A percentile compares a stretch with the other conserved stretches of the same genome.
phyloP scores from a whole-genome alignment of 1,284 basidiomycete genomes.

The Tilletiopsis washingtonensis region DNA sequence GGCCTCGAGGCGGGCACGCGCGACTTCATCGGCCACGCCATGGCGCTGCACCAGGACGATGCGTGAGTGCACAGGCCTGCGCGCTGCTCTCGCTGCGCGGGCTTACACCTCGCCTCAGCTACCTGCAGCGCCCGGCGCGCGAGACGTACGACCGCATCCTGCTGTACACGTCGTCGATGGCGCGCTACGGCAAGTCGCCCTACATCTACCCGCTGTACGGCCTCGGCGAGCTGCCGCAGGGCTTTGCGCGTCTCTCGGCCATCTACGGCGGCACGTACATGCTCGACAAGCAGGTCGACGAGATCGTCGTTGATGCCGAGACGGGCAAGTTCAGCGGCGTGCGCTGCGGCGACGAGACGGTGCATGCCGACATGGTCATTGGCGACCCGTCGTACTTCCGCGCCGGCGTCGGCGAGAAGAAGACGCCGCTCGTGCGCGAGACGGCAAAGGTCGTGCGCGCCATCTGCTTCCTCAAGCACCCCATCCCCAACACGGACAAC shows the following conservation, averaged over 20 bases:
- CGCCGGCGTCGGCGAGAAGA: slow-evolving; percentile 58
- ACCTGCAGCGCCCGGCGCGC: slow-evolving; percentile 83
- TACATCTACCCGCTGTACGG: slow-evolving; percentile 99
- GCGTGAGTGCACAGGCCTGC: slow-evolving; percentile 50
- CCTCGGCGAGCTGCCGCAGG: slow-evolving; percentile 95
- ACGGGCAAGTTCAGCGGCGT: slow-evolving; percentile 88
- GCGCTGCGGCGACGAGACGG: slow-evolving; percentile 78
- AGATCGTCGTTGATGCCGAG: slow-evolving; percentile 73
- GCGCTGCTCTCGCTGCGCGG: neutral
- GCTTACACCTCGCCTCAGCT: slow-evolving; percentile 46
- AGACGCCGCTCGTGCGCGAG: slow-evolving; percentile 79
- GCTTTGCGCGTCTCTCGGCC: slow-evolving; percentile 87
- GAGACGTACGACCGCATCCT: slow-evolving; percentile 89
- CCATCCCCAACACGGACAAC: slow-evolving; percentile 94
- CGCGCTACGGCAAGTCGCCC: slow-evolving; percentile 97
- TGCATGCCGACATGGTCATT: slow-evolving; percentile 95
- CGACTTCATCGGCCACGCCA: slow-evolving; percentile 98
- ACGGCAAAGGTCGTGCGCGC: slow-evolving; percentile 91
- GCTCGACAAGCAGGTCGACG: slow-evolving; percentile 91
- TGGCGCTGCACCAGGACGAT: slow-evolving; percentile 97
- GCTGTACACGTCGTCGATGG: slow-evolving; percentile 96
- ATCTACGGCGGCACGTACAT: slow-evolving; percentile 99
- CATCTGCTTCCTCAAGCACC: slow-evolving; percentile 96
- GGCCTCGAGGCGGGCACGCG: slow-evolving; percentile 94
- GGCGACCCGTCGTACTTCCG: slow-evolving; percentile 95